Evolutionary conservation across 1,139 yeast genomes (phyloP).

Genomic region (Lodderomyces orthopsilosis): DNA sequence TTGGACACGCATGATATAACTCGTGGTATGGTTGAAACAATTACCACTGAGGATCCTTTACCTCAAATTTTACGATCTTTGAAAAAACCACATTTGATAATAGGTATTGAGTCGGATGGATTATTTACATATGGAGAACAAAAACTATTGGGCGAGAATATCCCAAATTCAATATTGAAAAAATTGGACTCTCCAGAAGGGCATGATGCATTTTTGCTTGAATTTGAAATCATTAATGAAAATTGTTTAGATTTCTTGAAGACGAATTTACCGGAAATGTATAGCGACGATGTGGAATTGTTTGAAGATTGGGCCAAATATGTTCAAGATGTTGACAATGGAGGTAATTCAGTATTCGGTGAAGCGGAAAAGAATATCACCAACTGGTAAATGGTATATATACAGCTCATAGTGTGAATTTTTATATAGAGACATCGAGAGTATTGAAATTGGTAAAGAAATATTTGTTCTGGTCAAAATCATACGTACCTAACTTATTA

Average conservation of each 20-base stretch:
- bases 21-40: slow-evolving; percentile 61
- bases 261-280: slow-evolving; percentile 53
- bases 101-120: slow-evolving; percentile 92
- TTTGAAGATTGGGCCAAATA: slow-evolving; percentile 52
- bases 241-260: slow-evolving; percentile 66
- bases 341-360: slow-evolving; percentile 81
- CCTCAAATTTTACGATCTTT: slow-evolving; percentile 50
- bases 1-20: slow-evolving; percentile 93
- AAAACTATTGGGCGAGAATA: slow-evolving; percentile 69
- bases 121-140: slow-evolving; percentile 91
- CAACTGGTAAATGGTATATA: slow-evolving; percentile 58
- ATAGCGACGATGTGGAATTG: slow-evolving; percentile 47
- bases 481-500: no score
- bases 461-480: no score
- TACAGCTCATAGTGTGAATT: neutral
- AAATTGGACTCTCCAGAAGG: slow-evolving; percentile 93
- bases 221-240: slow-evolving; percentile 76
- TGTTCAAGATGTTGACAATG: slow-evolving; percentile 37
- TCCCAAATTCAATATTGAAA: slow-evolving; percentile 67
- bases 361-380: slow-evolving; percentile 89
- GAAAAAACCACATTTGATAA: slow-evolving; percentile 71
- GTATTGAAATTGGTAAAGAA: no score
- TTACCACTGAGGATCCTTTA: slow-evolving; percentile 32
- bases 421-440: neutral
- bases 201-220: slow-evolving; percentile 92